Base-by-base conservation (phyloP, 176 grass and related monocot species). In the Carex parvula region DNA sequence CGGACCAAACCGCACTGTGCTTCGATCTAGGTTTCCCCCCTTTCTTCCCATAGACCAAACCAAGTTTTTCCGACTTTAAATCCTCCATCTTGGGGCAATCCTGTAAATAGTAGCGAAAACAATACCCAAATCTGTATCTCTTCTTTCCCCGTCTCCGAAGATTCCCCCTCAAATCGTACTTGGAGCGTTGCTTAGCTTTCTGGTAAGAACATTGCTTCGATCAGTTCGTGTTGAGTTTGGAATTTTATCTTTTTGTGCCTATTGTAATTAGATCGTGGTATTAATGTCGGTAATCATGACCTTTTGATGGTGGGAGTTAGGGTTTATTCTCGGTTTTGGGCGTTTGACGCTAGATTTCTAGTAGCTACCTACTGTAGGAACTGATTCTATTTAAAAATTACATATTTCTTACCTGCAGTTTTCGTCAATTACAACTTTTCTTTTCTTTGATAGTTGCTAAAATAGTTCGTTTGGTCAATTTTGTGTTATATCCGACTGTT, bases 71-170 rank as follows among this genome's bases (percentile, higher is more conserved):
- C 29, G 60, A 44, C 58, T 29, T 66, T 44, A 82, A 29, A 64
- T 82, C 61, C 41, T 67, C 35, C 11, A 54, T 53, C 60, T 26
- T 32, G 61, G 60, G 80, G 80, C 60, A 82, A 67, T 67, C 37
- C 61, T 64, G 80, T 82, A 82, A 82, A 65, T 82, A 82, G 52
- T 22, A 82, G 35, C 41, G 30, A 64, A 64, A 65, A 82, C 80
- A 20, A 22, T 82, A 46, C 58, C 80, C 80, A 64, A 81, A 37
- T 44, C 41, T 24, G 33, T 41, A 64, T 82, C 20, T 4, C 30
- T 82, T 13, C 35, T 80, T 30, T 62, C 26, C 32, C 9, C 13
- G 18, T 41, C 29, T 5, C 56, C 2, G 56, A 81, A 63, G 33
- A 39, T 41, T 5, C 17, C 22, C 16, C 37, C 2, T 15, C 17